These are phyloP conservation scores for Neonectria magnoliae DNA, from an alignment of 2,329 filamentous ascomycete genomes.

Conservation along the genomic window DNA sequence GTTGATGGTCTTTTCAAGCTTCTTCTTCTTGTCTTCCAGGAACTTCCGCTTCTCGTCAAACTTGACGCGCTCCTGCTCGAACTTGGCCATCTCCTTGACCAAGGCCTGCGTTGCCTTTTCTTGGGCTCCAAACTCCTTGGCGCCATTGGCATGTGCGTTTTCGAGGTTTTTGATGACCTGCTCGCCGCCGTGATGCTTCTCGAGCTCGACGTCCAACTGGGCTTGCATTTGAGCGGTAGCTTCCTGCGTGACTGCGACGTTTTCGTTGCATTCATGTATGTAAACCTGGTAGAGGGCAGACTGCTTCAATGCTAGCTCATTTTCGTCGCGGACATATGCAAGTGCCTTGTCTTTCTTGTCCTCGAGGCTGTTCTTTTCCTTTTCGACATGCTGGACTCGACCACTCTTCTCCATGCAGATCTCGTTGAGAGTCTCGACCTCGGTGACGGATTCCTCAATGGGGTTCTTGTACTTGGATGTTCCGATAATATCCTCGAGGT, in stretches of 20 bases:
- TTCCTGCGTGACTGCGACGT: slow-evolving; percentile 87
- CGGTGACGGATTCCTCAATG: slow-evolving; percentile 90
- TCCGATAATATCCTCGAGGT: slow-evolving; percentile 97
- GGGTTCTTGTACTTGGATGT: slow-evolving; percentile 98
- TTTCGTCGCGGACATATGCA: slow-evolving; percentile 89
- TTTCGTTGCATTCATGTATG: slow-evolving; percentile 87
- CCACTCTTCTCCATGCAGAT: slow-evolving; percentile 94
- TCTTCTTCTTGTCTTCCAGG: slow-evolving; percentile 88
- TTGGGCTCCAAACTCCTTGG: slow-evolving; percentile 82
- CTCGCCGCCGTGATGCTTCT: slow-evolving; percentile 91
- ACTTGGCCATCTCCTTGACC: slow-evolving; percentile 87
- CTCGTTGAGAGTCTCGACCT: slow-evolving; percentile 93
- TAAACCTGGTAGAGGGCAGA: slow-evolving; percentile 93
- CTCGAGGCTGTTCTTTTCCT: slow-evolving; percentile 91
- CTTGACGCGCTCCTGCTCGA: slow-evolving; percentile 96
- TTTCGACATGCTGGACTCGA: slow-evolving; percentile 96
- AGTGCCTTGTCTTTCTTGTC: slow-evolving; percentile 97
- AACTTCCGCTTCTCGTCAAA: slow-evolving; percentile 99
- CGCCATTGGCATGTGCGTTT: slow-evolving; percentile 82
- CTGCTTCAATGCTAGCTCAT: slow-evolving; percentile 89
- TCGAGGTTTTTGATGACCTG: slow-evolving; percentile 90
- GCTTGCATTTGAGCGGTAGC: slow-evolving; percentile 91
- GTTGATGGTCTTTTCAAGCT: slow-evolving; percentile 87
- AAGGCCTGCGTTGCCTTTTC: slow-evolving; percentile 84
- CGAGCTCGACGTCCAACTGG: slow-evolving; percentile 85